A percentile compares a stretch with the other conserved stretches of the same genome.
Conservation (phyloP, 345 rosid genomes). For the Euphorbia tirucalli region DNA sequence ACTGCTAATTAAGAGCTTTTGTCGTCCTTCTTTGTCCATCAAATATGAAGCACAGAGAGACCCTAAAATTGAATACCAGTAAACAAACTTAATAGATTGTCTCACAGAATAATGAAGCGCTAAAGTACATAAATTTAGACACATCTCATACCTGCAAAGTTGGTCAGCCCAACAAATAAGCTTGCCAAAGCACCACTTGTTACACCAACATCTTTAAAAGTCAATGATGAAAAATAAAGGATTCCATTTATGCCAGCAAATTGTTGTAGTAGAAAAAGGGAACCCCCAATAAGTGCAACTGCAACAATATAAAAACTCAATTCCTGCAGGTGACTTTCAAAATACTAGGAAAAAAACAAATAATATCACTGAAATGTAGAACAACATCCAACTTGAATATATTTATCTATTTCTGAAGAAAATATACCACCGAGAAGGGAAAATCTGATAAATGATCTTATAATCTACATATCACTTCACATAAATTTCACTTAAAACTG, state of each 20-base stretch:
- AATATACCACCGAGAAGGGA: background rate
- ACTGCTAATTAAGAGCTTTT: slow-evolving; percentile 64
- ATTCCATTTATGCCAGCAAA: slow-evolving; percentile 87
- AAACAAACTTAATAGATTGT: slow-evolving; percentile 11
- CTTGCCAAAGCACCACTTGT: slow-evolving; percentile 56
- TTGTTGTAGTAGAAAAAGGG: slow-evolving; percentile 70
- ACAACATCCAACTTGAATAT: background rate
- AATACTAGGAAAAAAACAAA: background rate
- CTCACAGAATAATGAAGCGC: background rate
- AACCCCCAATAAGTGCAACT: slow-evolving; percentile 69
- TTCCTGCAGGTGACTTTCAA: background rate
- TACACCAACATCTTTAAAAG: slow-evolving; percentile 70
- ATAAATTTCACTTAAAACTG: too few species aligned
- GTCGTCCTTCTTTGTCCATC: slow-evolving; percentile 66
- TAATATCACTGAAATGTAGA: background rate
- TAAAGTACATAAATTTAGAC: background rate
- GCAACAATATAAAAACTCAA: slow-evolving; percentile 31
- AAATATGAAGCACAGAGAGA: slow-evolving; percentile 60
- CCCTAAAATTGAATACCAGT: slow-evolving; percentile 39
- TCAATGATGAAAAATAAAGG: slow-evolving; percentile 77
- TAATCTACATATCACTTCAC: too few species aligned
- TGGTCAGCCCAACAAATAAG: slow-evolving; percentile 59
- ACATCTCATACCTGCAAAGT: slow-evolving; percentile 56
- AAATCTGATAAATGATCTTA: background rate
- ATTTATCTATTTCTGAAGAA: background rate